These are phyloP conservation scores for Leptographium flavum DNA, from an alignment of 2,329 filamentous ascomycete species.

Conservation along the genomic window DNA sequence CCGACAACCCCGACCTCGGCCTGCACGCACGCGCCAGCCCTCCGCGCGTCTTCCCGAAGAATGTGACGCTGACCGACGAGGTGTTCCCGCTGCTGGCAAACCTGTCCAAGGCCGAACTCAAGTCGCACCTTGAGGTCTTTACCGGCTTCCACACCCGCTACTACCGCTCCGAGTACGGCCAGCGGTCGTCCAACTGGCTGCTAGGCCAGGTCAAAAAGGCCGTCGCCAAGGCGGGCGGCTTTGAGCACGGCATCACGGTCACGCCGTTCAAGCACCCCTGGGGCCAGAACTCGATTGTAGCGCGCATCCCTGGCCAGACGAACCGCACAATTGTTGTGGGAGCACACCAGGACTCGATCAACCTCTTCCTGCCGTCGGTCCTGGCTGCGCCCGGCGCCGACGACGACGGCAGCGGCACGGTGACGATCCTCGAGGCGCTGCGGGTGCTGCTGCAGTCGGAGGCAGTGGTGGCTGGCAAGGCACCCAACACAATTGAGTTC, in stretches of 20 bases:
- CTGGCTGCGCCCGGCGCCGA: constrained; percentile 86
- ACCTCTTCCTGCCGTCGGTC: constrained; percentile 73
- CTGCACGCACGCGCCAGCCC: constrained; percentile 39
- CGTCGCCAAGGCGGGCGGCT: constrained; percentile 56
- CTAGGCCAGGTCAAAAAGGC: constrained; percentile 58
- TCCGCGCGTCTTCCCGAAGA: constrained; percentile 34
- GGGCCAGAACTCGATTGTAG: constrained; percentile 85
- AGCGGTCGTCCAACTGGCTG: constrained; percentile 79
- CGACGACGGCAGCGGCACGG: constrained; percentile 83
- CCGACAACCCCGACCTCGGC: constrained; percentile 54
- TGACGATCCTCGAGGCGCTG: constrained; percentile 88
- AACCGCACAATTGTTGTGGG: constrained; percentile 80
- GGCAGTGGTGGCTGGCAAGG: constrained; percentile 55
- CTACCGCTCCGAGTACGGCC: constrained; percentile 63
- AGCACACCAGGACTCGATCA: constrained; percentile 91
- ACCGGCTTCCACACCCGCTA: constrained; percentile 71
- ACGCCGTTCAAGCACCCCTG: constrained; percentile 68
- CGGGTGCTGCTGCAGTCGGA: constrained; percentile 63
- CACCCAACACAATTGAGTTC: constrained; percentile 82
- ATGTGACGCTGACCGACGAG: constrained; percentile 39
- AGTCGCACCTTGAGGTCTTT: constrained; percentile 61
- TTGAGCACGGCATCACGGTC: constrained; percentile 50
- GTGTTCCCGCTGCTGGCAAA: constrained; percentile 52
- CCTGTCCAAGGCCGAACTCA: constrained; percentile 64
- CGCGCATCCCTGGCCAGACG: constrained; percentile 73